Percentiles rank a stretch among this genome's conserved stretches.
Evolutionary conservation across 2,329 filamentous ascomycete species (phyloP).

Genomic region (Cercospora citrullina): DNA sequence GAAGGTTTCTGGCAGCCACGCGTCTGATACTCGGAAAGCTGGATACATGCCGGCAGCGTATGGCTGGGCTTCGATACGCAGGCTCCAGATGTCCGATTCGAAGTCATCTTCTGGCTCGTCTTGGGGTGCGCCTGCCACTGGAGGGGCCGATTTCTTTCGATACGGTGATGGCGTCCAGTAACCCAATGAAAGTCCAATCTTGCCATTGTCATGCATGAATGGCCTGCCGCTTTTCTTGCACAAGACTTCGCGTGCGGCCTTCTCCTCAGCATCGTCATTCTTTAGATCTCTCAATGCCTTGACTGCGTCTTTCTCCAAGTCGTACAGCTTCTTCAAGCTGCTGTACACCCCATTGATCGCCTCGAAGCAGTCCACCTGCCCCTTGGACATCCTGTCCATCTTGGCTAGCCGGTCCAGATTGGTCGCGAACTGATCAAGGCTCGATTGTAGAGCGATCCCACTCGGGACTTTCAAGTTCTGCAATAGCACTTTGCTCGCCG

Average conservation of each 20-base stretch:
- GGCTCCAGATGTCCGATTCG: constrained; percentile 57
- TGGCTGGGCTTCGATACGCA: constrained; percentile 65
- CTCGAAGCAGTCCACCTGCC: constrained; percentile 73
- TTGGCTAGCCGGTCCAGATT: constrained; percentile 70
- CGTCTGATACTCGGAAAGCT: constrained; percentile 68
- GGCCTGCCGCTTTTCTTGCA: constrained; percentile 71
- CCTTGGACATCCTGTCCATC: constrained; percentile 70
- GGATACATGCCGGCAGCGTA: constrained; percentile 51
- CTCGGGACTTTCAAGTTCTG: constrained; percentile 62
- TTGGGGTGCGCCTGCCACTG: constrained; percentile 32
- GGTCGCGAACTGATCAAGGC: constrained; percentile 66
- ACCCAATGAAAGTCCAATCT: constrained; percentile 69
- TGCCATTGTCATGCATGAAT: constrained; percentile 66
- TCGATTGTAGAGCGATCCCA: constrained; percentile 66
- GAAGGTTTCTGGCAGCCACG: constrained; percentile 72
- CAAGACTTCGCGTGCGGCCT: constrained; percentile 57
- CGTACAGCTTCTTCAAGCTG: constrained; percentile 67
- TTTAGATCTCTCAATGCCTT: constrained; percentile 45
- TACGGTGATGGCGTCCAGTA: constrained; percentile 61
- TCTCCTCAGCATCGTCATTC: constrained; percentile 35
- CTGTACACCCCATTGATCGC: constrained; percentile 72
- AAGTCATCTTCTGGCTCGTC: background rate
- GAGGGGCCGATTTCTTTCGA: constrained; percentile 40
- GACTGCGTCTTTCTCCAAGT: constrained; percentile 64
- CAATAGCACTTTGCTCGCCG: constrained; percentile 65